Conservation (phyloP, 2,329 filamentous ascomycete genomes). For the Colletotrichum simmondsii region DNA sequence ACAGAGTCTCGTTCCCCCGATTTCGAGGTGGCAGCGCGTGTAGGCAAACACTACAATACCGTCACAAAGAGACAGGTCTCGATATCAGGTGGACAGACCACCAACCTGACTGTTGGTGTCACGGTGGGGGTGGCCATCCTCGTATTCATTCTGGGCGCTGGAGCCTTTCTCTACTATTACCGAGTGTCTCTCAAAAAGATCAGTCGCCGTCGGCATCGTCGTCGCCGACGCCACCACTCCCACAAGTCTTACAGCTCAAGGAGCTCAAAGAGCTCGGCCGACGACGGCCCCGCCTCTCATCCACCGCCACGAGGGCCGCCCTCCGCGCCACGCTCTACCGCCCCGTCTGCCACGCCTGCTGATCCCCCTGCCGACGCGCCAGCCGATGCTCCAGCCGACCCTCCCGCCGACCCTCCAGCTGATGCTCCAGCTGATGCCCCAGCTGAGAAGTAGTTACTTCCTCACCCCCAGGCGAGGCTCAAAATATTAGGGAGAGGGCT, state of each 20-base stretch:
- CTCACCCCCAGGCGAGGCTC: neutral
- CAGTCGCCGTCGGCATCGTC: constrained; percentile 42
- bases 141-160: constrained; percentile 49
- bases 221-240: constrained; percentile 32
- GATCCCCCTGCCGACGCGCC: constrained; percentile 12
- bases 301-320: constrained; percentile 11
- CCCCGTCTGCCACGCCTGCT: neutral
- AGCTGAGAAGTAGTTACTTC: constrained; percentile 12
- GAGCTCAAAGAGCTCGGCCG: constrained; percentile 47
- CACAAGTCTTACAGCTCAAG: constrained; percentile 45
- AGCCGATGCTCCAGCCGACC: constrained; percentile 14
- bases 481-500: neutral
- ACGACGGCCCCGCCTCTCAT: constrained; percentile 12
- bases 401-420: constrained; percentile 11
- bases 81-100: constrained; percentile 39
- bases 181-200: constrained; percentile 49
- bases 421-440: constrained; percentile 13
- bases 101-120: constrained; percentile 55
- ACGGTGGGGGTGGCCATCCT: constrained; percentile 54
- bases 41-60: neutral
- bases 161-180: constrained; percentile 53
- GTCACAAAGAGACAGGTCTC: constrained; percentile 24
- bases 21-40: neutral
- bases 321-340: neutral
- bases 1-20: neutral